Evolutionary conservation across 257 asterid species (phyloP).

Genomic region (Solanum virginianum): DNA sequence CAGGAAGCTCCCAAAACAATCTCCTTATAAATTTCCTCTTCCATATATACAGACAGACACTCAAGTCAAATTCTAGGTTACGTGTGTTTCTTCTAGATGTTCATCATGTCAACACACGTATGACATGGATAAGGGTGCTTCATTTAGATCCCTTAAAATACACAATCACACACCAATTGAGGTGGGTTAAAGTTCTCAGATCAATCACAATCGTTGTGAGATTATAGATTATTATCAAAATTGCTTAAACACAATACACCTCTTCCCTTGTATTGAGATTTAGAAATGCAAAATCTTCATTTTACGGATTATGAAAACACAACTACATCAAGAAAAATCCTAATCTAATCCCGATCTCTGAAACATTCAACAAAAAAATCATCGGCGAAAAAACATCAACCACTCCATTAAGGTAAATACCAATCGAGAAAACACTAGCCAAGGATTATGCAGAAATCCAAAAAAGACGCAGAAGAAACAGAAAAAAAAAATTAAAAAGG

Average conservation of each 20-base stretch:
- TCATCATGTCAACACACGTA: background rate
- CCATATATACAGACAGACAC: background rate
- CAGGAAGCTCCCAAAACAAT: background rate
- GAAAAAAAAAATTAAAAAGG: background rate
- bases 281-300: background rate
- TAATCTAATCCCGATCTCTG: background rate
- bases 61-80: background rate
- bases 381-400: background rate
- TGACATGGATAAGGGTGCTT: background rate
- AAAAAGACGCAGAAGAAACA: background rate
- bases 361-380: background rate
- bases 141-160: background rate
- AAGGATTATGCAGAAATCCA: background rate
- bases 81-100: background rate
- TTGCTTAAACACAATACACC: background rate
- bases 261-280: background rate
- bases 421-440: background rate
- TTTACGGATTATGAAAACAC: background rate
- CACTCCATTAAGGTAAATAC: background rate
- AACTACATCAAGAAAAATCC: background rate
- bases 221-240: background rate
- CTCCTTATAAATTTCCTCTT: background rate
- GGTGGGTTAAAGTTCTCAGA: background rate
- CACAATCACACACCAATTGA: background rate
- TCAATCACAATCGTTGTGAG: background rate